A percentile compares a stretch with the other conserved stretches of the same genome.
phyloP scores from a whole-genome alignment of 352 stramenopile species.

The Pythium phragmitis region DNA sequence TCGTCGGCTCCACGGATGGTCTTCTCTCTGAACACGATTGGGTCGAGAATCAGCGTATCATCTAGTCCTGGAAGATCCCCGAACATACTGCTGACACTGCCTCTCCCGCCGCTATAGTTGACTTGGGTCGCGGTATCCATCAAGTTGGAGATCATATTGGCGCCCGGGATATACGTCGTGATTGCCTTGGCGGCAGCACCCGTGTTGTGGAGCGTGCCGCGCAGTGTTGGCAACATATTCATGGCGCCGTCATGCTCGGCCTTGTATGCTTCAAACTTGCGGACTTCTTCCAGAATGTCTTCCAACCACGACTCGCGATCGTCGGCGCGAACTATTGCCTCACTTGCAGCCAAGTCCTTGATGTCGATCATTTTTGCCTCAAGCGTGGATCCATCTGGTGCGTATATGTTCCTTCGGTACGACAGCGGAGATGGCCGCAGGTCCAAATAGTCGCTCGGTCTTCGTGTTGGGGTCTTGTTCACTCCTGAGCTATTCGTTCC shows the following conservation, averaged over 20 bases:
- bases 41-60: slow-evolving; percentile 61
- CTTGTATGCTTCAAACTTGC: slow-evolving; percentile 55
- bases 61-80: slow-evolving; percentile 55
- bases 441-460: slow-evolving; percentile 62
- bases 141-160: slow-evolving; percentile 70
- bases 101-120: slow-evolving; percentile 38
- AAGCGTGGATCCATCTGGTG: slow-evolving; percentile 67
- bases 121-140: slow-evolving; percentile 65
- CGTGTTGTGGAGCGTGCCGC: slow-evolving; percentile 50
- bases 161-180: slow-evolving; percentile 67
- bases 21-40: slow-evolving; percentile 31
- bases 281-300: slow-evolving; percentile 58
- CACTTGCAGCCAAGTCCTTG: slow-evolving; percentile 39
- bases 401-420: slow-evolving; percentile 72
- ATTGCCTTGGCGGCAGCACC: slow-evolving; percentile 70
- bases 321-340: slow-evolving; percentile 52
- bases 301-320: slow-evolving; percentile 58
- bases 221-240: slow-evolving; percentile 63
- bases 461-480: slow-evolving; percentile 11
- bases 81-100: slow-evolving; percentile 46
- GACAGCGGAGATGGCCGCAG: slow-evolving; percentile 51
- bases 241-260: slow-evolving; percentile 26
- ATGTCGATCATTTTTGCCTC: slow-evolving; percentile 71
- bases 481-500: slow-evolving; percentile 9
- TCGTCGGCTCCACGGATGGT: slow-evolving; percentile 27